Evolutionary conservation across 306 rosid genomes (phyloP), one percentile per base, ranked within the genome.

Genomic region (Acacia melanoxylon): DNA sequence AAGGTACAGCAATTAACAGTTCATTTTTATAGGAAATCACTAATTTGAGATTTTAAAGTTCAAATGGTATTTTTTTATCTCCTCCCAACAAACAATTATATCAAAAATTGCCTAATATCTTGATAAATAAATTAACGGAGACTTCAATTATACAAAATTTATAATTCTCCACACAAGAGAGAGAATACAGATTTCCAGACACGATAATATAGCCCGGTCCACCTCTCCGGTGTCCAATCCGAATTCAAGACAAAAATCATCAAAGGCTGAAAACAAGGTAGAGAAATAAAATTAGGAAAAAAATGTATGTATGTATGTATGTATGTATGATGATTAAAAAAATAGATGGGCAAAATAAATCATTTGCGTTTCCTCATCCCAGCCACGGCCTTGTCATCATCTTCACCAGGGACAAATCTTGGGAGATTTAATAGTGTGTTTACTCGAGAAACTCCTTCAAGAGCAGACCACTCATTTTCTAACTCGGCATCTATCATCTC

Each of bases 391-490:
- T 85, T 86, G 72, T 89, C 97, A 68, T 88, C 97, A 71, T 89
- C 90, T 83, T 90, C 91, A 41, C 88, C 93, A n/a, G 97, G 98
- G 54, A 76, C 91, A 77, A 90, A 96, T 84, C 99, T 96, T 0
- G 99, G 99, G 73, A 96, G 93, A 76, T 83, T 96, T 76, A 96
- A 79, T 51, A 96, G 74, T n/a, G 99, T 93, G 91, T 96, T 92
- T 73, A 93, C 99, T 7, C 99, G 97, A 17, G 99, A 89, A 45
- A 96, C 99, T 27, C 99, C 99, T 92, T 93, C 98, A 29, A 96
- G 87, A 35, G 99, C 99, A 77, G 97, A 94, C 99, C 99, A 96
- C 29, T 92, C 98, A 67, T 41, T 84, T 68, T 86, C 92, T n/a
- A 25, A 8, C 51, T 89, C 98, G 3, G 78, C 81, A 46, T 89